Evolutionary conservation across 75 land plant genomes (phyloP).

Genomic region (Sequoiadendron giganteum): DNA sequence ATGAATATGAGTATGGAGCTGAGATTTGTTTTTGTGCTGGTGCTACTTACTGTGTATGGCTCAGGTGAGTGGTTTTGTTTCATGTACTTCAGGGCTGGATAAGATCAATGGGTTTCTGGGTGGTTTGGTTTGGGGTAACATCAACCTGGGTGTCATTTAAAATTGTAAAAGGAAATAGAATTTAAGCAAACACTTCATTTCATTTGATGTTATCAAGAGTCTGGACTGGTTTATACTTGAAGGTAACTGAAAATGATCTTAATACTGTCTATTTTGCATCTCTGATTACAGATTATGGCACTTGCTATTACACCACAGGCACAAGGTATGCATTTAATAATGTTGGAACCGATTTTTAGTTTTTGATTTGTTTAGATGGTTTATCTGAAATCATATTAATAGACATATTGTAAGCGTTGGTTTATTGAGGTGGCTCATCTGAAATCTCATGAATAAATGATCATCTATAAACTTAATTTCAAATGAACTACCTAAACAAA

Average conservation of each 20-base stretch:
- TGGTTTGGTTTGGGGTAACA: background rate
- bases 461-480: too few relatives aligned
- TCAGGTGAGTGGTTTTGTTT: background rate
- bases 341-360: background rate
- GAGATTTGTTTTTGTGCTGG: background rate
- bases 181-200: background rate
- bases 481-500: too few relatives aligned
- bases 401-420: too few relatives aligned
- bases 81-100: background rate
- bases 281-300: conserved; percentile 10
- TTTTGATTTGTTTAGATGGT: too few relatives aligned
- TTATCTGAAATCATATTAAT: too few relatives aligned
- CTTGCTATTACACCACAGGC: background rate
- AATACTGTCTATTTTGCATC: background rate
- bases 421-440: too few relatives aligned
- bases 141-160: background rate
- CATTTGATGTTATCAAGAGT: background rate
- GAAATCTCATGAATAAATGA: too few relatives aligned
- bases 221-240: background rate
- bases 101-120: background rate
- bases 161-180: background rate
- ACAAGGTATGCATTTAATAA: background rate
- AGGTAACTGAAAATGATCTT: background rate
- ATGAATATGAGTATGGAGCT: background rate
- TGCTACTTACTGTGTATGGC: background rate